These are phyloP conservation scores for Rosellinia necatrix DNA, from an alignment of 2,329 filamentous ascomycete species.

Conservation along the genomic window DNA sequence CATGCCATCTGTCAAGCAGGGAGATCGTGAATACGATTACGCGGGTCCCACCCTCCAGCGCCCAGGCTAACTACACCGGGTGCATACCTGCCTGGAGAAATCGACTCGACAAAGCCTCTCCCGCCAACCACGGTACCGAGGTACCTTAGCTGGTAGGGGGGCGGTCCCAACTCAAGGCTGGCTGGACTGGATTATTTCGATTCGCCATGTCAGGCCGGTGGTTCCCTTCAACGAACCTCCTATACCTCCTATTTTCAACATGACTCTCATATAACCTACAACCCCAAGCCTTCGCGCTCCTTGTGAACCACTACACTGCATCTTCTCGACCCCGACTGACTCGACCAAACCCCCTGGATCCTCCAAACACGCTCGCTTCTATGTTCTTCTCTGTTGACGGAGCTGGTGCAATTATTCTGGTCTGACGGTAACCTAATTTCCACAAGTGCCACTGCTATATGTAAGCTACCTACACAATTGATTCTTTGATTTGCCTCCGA, in stretches of 20 bases:
- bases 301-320: neutral
- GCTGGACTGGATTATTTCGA: slow-evolving; percentile 10
- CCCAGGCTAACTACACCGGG: too few relatives aligned
- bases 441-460: neutral
- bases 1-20: neutral
- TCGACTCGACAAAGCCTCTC: too few relatives aligned
- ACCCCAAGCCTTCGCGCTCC: neutral
- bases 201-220: slow-evolving; percentile 9
- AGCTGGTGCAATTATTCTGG: slow-evolving; percentile 14
- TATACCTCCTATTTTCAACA: slow-evolving; percentile 5
- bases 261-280: slow-evolving; percentile 15
- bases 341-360: neutral
- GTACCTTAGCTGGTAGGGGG: too few relatives aligned
- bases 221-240: slow-evolving; percentile 2
- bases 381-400: slow-evolving; percentile 10
- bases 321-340: neutral
- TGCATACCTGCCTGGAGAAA: too few relatives aligned
- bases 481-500: neutral
- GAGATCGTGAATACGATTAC: slow-evolving; percentile 26
- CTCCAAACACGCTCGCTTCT: too few relatives aligned
- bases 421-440: slow-evolving; percentile 10
- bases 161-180: neutral
- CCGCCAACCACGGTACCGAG: neutral
- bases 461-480: neutral
- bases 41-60: slow-evolving; percentile 13